phyloP scores from a whole-genome alignment of 805 yeast species.

The Kuraishia capsulata region DNA sequence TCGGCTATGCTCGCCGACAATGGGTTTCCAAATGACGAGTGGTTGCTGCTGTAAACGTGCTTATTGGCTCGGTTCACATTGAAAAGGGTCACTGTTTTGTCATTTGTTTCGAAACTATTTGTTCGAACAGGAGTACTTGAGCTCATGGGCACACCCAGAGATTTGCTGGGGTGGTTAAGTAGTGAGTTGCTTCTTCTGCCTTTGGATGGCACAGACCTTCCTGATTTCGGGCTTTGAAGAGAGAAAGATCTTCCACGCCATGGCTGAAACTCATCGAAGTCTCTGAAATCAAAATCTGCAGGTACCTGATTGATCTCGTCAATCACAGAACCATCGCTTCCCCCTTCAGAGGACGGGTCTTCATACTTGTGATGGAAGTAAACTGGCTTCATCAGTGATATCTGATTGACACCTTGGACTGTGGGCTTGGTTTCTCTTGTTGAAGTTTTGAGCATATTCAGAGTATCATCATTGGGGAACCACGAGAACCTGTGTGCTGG shows the following conservation, averaged over 20 bases:
- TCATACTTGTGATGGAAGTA: background rate
- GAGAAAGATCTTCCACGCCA: background rate
- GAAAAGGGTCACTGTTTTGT: conserved; percentile 22
- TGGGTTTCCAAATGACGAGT: background rate
- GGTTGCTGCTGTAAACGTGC: background rate
- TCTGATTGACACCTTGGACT: background rate
- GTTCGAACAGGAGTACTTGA: conserved; percentile 2
- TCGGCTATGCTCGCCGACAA: background rate
- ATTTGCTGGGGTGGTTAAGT: background rate
- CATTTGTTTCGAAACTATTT: conserved; percentile 12
- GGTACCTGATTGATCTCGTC: conserved; percentile 27
- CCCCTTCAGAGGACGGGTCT: conserved; percentile 2
- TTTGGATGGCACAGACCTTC: background rate
- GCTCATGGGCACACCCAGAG: background rate
- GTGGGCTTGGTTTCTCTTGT: background rate
- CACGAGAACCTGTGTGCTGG: conserved; percentile 16
- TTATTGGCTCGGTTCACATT: conserved; percentile 2
- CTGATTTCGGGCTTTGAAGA: background rate
- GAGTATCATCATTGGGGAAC: conserved; percentile 16
- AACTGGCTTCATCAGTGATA: background rate
- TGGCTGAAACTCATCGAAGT: background rate
- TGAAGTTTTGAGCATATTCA: background rate
- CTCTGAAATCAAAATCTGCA: conserved; percentile 23
- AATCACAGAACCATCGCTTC: conserved; percentile 16
- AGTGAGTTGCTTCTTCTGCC: background rate